A percentile compares a stretch with the other conserved stretches of the same genome.
These are phyloP conservation scores for Amanita rubescens DNA, from an alignment of 768 basidiomycete genomes.

Conservation along the genomic window DNA sequence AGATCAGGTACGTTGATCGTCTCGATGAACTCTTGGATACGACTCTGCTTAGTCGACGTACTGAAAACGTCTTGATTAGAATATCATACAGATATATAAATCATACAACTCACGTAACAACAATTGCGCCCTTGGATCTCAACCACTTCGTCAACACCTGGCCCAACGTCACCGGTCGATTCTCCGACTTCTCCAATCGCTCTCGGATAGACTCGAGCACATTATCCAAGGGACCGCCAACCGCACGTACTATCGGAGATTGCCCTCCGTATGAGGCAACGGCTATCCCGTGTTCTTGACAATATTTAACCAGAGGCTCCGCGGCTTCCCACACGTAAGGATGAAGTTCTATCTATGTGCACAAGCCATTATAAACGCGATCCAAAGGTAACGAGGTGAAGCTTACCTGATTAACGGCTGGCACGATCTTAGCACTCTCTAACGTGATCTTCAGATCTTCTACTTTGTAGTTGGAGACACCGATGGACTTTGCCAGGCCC, in stretches of 20 bases:
- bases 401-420: conserved; percentile 64
- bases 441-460: conserved; percentile 46
- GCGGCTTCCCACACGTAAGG: conserved; percentile 63
- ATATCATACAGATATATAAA: not conserved
- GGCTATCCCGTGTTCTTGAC: conserved; percentile 52
- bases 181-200: conserved; percentile 36
- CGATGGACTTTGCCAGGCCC: conserved; percentile 49
- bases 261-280: conserved; percentile 63
- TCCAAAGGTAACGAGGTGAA: not conserved
- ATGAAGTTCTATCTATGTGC: conserved; percentile 54
- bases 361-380: not conserved
- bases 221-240: conserved; percentile 53
- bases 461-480: conserved; percentile 62
- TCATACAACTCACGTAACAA: conserved; percentile 51
- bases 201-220: conserved; percentile 45
- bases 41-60: conserved; percentile 39
- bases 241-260: conserved; percentile 30
- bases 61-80: conserved; percentile 18
- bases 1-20: conserved; percentile 41
- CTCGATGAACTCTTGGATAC: conserved; percentile 38
- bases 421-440: conserved; percentile 42
- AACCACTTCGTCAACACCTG: conserved; percentile 70
- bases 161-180: conserved; percentile 39
- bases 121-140: conserved; percentile 50
- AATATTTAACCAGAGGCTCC: conserved; percentile 46